Conservation (phyloP, 2,329 filamentous ascomycete species). For the Colletotrichum cereale region DNA sequence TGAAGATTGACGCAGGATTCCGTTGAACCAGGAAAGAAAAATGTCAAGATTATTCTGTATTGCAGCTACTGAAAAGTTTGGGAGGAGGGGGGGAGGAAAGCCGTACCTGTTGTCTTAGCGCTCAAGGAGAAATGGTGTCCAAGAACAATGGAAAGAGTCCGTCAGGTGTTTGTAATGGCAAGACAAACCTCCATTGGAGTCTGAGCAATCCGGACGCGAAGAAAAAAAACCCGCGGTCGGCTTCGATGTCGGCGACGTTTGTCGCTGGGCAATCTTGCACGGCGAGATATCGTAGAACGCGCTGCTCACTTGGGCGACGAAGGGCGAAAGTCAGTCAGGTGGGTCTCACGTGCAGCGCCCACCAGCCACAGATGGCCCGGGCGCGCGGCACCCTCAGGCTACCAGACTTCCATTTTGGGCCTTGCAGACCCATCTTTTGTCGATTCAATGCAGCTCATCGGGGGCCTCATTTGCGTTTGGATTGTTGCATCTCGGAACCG, state of each 20-base stretch:
- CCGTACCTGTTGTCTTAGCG: slow-evolving; percentile 27
- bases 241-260: slow-evolving; percentile 10
- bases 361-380: slow-evolving; percentile 39
- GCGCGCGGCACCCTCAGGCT: slow-evolving; percentile 5
- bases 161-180: slow-evolving; percentile 25
- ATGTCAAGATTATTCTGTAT: background rate
- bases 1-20: background rate
- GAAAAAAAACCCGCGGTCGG: slow-evolving; percentile 2
- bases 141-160: slow-evolving; percentile 37
- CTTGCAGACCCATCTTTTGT: slow-evolving; percentile 2
- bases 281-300: slow-evolving; percentile 27
- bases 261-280: slow-evolving; percentile 19
- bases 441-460: background rate
- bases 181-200: slow-evolving; percentile 27
- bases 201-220: slow-evolving; percentile 14
- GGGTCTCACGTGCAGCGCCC: slow-evolving; percentile 42
- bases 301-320: slow-evolving; percentile 32
- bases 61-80: background rate
- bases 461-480: slow-evolving; percentile 6
- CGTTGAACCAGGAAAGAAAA: background rate
- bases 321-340: slow-evolving; percentile 35
- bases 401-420: slow-evolving; percentile 17
- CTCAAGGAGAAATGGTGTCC: slow-evolving; percentile 28
- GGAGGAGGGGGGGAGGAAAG: slow-evolving; percentile 15
- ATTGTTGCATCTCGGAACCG: background rate